Conservation (phyloP, 2,329 filamentous ascomycete species). For the Fusarium aywerte region DNA sequence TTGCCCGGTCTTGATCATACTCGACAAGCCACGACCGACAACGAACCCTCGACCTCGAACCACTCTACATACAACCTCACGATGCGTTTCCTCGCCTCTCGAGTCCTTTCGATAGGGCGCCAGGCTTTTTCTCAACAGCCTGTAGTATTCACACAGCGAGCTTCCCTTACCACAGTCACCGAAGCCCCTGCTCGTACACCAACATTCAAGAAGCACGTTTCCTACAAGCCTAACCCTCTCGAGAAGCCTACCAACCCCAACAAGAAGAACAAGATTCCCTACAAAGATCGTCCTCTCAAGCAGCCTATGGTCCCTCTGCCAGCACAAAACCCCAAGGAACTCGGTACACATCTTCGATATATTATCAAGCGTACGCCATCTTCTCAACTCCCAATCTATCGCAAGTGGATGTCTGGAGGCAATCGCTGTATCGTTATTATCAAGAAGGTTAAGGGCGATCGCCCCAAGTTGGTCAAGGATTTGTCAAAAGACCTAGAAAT, state of each 20-base stretch:
- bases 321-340: slow-evolving; percentile 47
- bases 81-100: slow-evolving; percentile 46
- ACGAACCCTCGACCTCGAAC: slow-evolving; percentile 12
- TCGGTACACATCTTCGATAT: slow-evolving; percentile 62
- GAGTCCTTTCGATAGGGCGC: slow-evolving; percentile 40
- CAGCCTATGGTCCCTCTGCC: slow-evolving; percentile 47
- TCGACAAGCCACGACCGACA: neutral
- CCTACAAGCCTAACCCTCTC: slow-evolving; percentile 39
- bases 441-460: slow-evolving; percentile 82
- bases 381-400: slow-evolving; percentile 81
- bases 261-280: slow-evolving; percentile 43
- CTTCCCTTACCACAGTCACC: slow-evolving; percentile 25
- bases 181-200: slow-evolving; percentile 23
- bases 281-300: slow-evolving; percentile 41
- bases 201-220: slow-evolving; percentile 43
- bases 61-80: slow-evolving; percentile 20
- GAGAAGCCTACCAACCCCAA: slow-evolving; percentile 41
- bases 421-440: slow-evolving; percentile 79
- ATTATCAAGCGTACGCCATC: slow-evolving; percentile 76
- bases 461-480: slow-evolving; percentile 70
- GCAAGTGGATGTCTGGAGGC: slow-evolving; percentile 76
- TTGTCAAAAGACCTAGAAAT: slow-evolving; percentile 69
- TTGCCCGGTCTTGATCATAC: neutral
- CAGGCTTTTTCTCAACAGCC: slow-evolving; percentile 27
- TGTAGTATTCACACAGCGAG: slow-evolving; percentile 21